phyloP scores from a whole-genome alignment of 2,329 filamentous ascomycete species.

The Colletotrichum falcatum region DNA sequence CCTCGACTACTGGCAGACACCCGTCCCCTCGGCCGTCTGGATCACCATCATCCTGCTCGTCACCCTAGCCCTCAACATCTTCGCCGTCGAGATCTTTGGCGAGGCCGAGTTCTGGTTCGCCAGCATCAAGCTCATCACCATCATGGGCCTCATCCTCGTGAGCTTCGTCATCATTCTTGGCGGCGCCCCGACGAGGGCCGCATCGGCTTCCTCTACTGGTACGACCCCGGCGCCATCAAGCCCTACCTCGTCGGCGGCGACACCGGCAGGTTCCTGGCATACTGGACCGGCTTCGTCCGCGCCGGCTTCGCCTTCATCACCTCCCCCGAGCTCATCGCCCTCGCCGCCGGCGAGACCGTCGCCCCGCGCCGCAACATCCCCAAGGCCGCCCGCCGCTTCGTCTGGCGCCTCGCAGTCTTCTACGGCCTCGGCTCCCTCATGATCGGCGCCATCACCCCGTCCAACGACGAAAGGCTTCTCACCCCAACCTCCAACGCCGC shows the following conservation, averaged over 20 bases:
- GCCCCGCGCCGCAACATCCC: slow-evolving; percentile 75
- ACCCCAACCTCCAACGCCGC: slow-evolving; percentile 68
- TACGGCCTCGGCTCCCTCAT: slow-evolving; percentile 72
- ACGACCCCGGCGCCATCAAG: slow-evolving; percentile 58
- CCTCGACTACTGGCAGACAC: slow-evolving; percentile 69
- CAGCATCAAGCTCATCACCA: slow-evolving; percentile 69
- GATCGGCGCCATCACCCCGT: slow-evolving; percentile 72
- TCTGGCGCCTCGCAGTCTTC: slow-evolving; percentile 72
- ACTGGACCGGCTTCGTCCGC: slow-evolving; percentile 68
- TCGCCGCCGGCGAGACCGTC: slow-evolving; percentile 74
- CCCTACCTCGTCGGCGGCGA: slow-evolving; percentile 59
- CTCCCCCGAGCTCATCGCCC: slow-evolving; percentile 71
- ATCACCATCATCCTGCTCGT: slow-evolving; percentile 68
- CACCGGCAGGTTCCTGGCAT: slow-evolving; percentile 68
- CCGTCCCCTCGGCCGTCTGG: slow-evolving; percentile 67
- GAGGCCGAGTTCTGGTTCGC: slow-evolving; percentile 74
- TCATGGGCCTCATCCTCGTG: slow-evolving; percentile 68
- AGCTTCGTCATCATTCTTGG: slow-evolving; percentile 68
- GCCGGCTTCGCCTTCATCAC: slow-evolving; percentile 73
- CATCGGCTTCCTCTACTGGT: slow-evolving; percentile 56
- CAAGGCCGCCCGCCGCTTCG: slow-evolving; percentile 71
- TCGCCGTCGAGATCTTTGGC: slow-evolving; percentile 68
- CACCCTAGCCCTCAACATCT: slow-evolving; percentile 66
- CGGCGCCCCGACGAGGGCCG: slow-evolving; percentile 61
- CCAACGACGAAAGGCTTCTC: slow-evolving; percentile 72